Conservation (phyloP, 805 yeast species). For the Sugiyamaella lignohabitans region DNA sequence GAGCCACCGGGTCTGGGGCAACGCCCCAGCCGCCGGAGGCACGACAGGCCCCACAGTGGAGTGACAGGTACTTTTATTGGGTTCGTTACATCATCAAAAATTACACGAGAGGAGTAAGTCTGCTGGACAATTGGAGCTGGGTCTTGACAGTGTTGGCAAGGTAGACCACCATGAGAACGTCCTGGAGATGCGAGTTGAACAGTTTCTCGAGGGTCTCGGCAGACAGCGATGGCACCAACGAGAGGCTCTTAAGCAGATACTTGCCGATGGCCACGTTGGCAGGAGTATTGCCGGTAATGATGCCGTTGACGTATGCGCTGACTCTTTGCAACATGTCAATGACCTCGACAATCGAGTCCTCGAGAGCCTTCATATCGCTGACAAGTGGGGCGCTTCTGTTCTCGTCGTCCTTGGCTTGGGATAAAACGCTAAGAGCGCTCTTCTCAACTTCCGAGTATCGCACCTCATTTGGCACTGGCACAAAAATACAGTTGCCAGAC, state of each 20-base stretch:
- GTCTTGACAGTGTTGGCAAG: conserved; percentile 78
- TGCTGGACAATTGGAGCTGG: conserved; percentile 72
- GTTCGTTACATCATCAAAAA: neutral
- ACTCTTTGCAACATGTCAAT: conserved; percentile 36
- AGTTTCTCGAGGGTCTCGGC: conserved; percentile 49
- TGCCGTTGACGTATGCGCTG: conserved; percentile 29
- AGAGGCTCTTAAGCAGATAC: conserved; percentile 45
- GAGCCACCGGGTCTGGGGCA: neutral
- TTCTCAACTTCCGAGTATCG: conserved; percentile 51
- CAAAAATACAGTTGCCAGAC: conserved; percentile 52
- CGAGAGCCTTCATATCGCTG: conserved; percentile 30
- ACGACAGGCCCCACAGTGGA: neutral
- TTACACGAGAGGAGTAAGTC: conserved; percentile 51
- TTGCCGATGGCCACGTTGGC: conserved; percentile 50
- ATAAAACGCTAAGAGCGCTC: conserved; percentile 30
- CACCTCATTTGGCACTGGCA: conserved; percentile 66
- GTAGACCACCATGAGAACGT: conserved; percentile 73
- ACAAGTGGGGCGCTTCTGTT: conserved; percentile 29
- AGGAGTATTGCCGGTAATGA: conserved; percentile 24
- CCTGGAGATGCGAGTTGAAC: conserved; percentile 69
- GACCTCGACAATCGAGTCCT: conserved; percentile 33
- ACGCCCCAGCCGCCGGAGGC: neutral
- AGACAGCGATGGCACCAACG: conserved; percentile 36
- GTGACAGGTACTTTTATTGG: too few species aligned
- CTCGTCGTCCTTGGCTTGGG: conserved; percentile 30